Percentiles rank a stretch among this genome's conserved stretches.
These are phyloP conservation scores for Podospora appendiculata DNA, from an alignment of 495 filamentous ascomycete species.

Conservation along the genomic window DNA sequence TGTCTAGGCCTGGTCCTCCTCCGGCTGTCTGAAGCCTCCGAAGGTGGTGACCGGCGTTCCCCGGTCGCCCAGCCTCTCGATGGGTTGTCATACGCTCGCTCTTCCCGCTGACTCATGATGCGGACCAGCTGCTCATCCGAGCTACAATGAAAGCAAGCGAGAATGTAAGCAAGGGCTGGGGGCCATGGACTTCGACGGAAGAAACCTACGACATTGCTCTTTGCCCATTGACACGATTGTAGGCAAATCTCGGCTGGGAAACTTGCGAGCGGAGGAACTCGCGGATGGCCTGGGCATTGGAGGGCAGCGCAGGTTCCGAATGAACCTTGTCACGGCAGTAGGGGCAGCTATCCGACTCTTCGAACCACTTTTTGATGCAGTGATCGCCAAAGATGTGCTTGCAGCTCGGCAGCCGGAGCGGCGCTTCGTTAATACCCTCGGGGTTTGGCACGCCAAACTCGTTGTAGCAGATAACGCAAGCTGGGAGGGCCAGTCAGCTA, in stretches of 20 bases:
- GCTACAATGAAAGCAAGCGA: too few species aligned
- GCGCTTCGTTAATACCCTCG: constrained; percentile 42
- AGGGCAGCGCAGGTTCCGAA: constrained; percentile 28
- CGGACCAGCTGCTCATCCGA: not conserved
- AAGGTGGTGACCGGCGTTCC: constrained; percentile 31
- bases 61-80: constrained; percentile 12
- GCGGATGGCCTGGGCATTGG: constrained; percentile 7
- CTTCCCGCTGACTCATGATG: constrained; percentile 3
- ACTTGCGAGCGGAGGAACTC: constrained; percentile 7
- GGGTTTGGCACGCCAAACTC: constrained; percentile 43
- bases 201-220: not conserved
- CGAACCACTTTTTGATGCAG: constrained; percentile 55
- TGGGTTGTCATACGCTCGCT: constrained; percentile 1
- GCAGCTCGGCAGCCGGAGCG: constrained; percentile 46
- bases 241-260: not conserved
- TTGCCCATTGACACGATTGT: not conserved
- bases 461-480: constrained; percentile 52
- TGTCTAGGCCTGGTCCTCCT: constrained; percentile 32
- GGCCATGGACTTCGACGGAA: not conserved
- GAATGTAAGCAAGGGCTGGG: not conserved
- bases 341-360: constrained; percentile 50
- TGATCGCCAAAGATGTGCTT: constrained; percentile 52
- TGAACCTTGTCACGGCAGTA: constrained; percentile 50
- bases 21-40: constrained; percentile 25
- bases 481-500: constrained; percentile 17